Percentiles rank a stretch among this genome's conserved stretches.
Evolutionary conservation across 2,329 filamentous ascomycete species (phyloP).

Genomic region (Aspergillus neotritici): DNA sequence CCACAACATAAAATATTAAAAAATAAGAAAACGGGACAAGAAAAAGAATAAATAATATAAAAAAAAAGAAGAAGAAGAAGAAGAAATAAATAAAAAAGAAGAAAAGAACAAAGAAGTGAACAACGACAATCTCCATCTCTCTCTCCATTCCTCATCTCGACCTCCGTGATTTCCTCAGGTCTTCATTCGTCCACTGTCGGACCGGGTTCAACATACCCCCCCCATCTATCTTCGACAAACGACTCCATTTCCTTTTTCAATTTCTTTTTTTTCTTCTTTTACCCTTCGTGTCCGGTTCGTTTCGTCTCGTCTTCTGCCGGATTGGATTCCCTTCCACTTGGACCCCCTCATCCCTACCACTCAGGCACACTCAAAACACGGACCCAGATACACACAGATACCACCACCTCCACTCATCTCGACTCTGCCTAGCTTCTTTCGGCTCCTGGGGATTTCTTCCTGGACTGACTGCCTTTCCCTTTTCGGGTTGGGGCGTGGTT

Average conservation of each 20-base stretch:
- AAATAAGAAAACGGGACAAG: neutral
- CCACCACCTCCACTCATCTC: conserved; percentile 2
- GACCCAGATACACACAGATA: neutral
- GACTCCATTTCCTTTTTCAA: conserved; percentile 7
- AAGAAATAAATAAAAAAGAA: conserved; percentile 2
- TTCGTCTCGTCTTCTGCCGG: conserved; percentile 7
- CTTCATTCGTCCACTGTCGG: conserved; percentile 8
- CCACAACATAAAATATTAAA: neutral
- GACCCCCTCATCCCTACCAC: conserved; percentile 2
- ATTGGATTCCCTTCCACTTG: neutral
- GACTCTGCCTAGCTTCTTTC: conserved; percentile 4
- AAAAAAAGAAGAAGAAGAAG: conserved; percentile 1
- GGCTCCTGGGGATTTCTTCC: conserved; percentile 1
- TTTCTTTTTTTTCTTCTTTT: conserved; percentile 4
- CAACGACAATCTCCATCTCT: no score
- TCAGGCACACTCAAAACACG: conserved; percentile 11
- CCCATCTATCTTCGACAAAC: conserved; percentile 16
- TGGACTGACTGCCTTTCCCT: conserved; percentile 1
- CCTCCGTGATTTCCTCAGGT: conserved; percentile 4
- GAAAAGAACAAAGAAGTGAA: conserved; percentile 4
- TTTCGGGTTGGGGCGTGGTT: conserved; percentile 6
- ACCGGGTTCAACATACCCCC: conserved; percentile 8
- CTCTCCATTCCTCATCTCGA: neutral
- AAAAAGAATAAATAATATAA: conserved; percentile 4
- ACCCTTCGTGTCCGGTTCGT: conserved; percentile 7